phyloP scores from a whole-genome alignment of 345 rosid species.

The Sapria himalayana region DNA sequence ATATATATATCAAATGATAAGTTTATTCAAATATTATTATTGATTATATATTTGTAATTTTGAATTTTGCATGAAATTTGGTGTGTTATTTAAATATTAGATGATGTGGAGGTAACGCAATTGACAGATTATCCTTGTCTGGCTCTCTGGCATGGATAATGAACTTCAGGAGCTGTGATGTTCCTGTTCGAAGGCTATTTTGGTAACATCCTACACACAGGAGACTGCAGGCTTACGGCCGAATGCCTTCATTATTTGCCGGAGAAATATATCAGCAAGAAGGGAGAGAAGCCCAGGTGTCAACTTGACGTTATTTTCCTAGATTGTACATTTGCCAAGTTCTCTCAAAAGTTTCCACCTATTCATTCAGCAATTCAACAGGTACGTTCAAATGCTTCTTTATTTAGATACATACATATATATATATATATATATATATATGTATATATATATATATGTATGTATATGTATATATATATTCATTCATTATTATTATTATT shows the following conservation, averaged over 20 bases:
- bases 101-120: conserved; percentile 6
- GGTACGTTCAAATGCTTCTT: conserved; percentile 16
- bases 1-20: too few relatives aligned
- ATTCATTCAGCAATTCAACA: conserved; percentile 51
- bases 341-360: conserved; percentile 33
- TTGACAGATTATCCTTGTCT: conserved; percentile 14
- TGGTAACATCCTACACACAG: conserved; percentile 73
- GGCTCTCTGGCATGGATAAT: conserved; percentile 12
- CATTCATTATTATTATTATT: too few relatives aligned
- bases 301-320: conserved; percentile 56
- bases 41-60: too few relatives aligned
- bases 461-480: too few relatives aligned
- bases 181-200: conserved; percentile 76
- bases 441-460: too few relatives aligned
- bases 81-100: too few relatives aligned
- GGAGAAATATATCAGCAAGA: conserved; percentile 27
- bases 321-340: conserved; percentile 74
- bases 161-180: conserved; percentile 79
- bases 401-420: background rate
- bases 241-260: conserved; percentile 45
- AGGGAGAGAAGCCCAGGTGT: conserved; percentile 24
- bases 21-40: too few relatives aligned
- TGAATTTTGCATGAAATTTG: background rate
- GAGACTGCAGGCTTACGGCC: conserved; percentile 69
- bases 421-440: too few relatives aligned